Evolutionary conservation across 768 basidiomycete genomes (phyloP), one percentile per base, ranked within the genome.

Genomic region (Lanmaoa rubissima): DNA sequence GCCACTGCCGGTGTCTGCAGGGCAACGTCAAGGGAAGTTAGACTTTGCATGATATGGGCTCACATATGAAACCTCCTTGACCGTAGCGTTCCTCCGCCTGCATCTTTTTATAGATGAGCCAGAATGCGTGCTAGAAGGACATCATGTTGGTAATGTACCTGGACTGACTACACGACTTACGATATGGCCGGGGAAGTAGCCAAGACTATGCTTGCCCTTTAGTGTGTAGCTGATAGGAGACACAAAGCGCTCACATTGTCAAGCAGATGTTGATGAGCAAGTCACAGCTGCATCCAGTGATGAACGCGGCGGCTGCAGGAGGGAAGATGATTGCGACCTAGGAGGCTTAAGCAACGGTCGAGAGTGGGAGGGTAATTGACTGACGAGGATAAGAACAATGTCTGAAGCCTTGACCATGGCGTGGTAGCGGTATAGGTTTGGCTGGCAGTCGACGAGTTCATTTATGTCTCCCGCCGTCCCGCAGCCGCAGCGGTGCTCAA

Each of bases 81-180:
- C 92, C 92, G 65, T 90, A 95, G 41, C 78, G 79, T 64, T 92
- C 90, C 64, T 92, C 89, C 0, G 92, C 93, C 64, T 90, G 80
- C 81, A 92, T 92, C 81, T 88, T 89, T 81, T 81, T 87, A 76
- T 93, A 93, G 54, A 94, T 92, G 51, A 95, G 79, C 88, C 88
- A 93, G 75, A 93, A 92, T 2, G 90, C 88, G 67, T 94, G 91
- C 82, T 83, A 51, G 6, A 36, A 43, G 40, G 32, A 34, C 10
- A 32, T 60, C 34, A 39, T 36, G 17, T 47, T 36, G 53, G 39
- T 31, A 39, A 44, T 26, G 16, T 14, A 13, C 13, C 21, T 34
- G 36, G 28, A 36, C 5, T 14, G 16, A 34, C 19, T 3, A 13
- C n/a, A 34, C 6, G 36, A 69, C 79, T 57, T 48, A 80, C 81